Conservation (phyloP, 257 asterid genomes). For the Euphrasia confusa region DNA sequence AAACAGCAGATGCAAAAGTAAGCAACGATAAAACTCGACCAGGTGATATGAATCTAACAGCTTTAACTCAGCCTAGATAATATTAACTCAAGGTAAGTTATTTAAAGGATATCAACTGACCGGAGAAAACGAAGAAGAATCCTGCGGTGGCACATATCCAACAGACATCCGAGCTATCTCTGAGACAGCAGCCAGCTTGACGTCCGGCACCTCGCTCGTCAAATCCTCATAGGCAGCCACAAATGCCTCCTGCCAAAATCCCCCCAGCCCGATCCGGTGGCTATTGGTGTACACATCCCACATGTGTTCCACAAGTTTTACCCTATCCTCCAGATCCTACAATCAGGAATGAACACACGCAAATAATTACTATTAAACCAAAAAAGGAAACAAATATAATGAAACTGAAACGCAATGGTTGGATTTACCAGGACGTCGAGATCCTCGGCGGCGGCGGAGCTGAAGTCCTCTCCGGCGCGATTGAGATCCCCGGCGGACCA, state of each 20-base stretch:
- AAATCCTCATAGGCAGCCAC: constrained; percentile 76
- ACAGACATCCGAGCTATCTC: constrained; percentile 80
- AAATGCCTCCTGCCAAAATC: constrained; percentile 78
- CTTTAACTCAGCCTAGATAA: not conserved
- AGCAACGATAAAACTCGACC: not conserved
- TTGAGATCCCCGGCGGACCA: constrained; percentile 50
- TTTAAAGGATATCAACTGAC: constrained; percentile 32
- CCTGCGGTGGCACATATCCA: constrained; percentile 41
- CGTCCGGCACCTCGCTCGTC: constrained; percentile 51
- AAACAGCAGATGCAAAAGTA: not conserved
- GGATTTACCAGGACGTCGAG: constrained; percentile 60
- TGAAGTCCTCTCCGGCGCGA: constrained; percentile 29
- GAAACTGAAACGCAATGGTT: not conserved
- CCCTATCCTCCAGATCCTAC: constrained; percentile 87
- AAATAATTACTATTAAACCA: not conserved
- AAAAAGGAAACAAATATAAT: not conserved
- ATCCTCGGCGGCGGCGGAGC: constrained; percentile 37
- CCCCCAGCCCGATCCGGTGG: constrained; percentile 49
- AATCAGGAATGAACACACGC: not conserved
- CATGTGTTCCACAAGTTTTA: constrained; percentile 71
- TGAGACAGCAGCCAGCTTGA: constrained; percentile 46
- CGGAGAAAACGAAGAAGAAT: constrained; percentile 31
- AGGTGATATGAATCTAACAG: not conserved
- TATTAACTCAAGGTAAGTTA: not conserved
- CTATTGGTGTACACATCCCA: constrained; percentile 79